These are phyloP conservation scores for Pseudozyma thailandica DNA, from an alignment of 1,284 basidiomycete genomes.

Conservation along the genomic window DNA sequence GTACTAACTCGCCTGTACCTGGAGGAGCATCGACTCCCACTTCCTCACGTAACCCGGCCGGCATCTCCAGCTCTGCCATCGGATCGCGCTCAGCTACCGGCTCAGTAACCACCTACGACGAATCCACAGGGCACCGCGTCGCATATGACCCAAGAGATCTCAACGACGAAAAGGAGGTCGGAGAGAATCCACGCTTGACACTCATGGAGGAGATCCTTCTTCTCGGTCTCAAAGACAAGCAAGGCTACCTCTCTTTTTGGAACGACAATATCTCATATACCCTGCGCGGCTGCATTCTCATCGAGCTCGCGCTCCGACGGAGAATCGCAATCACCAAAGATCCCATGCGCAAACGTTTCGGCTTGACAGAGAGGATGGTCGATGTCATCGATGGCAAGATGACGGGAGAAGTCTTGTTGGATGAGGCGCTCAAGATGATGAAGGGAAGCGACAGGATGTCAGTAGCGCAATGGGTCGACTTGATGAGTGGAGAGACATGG, in stretches of 20 bases:
- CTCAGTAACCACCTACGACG: slow-evolving; percentile 48
- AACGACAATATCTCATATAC: slow-evolving; percentile 68
- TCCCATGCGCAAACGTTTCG: slow-evolving; percentile 41
- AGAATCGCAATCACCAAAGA: slow-evolving; percentile 59
- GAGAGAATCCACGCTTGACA: slow-evolving; percentile 83
- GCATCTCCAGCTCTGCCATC: slow-evolving; percentile 15
- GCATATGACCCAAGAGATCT: slow-evolving; percentile 95
- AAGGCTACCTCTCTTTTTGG: slow-evolving; percentile 70
- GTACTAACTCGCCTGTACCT: slow-evolving; percentile 30
- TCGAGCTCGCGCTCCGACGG: slow-evolving; percentile 64
- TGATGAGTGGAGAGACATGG: slow-evolving; percentile 68
- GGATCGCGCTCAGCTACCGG: slow-evolving; percentile 48
- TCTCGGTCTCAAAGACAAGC: slow-evolving; percentile 88
- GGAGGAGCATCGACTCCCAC: slow-evolving; percentile 27
- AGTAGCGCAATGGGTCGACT: slow-evolving; percentile 63
- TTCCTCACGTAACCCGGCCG: slow-evolving; percentile 23
- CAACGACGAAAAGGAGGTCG: slow-evolving; percentile 78
- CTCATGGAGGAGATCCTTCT: slow-evolving; percentile 97
- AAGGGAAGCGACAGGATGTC: slow-evolving; percentile 58
- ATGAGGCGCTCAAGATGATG: slow-evolving; percentile 66
- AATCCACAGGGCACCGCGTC: slow-evolving; percentile 70
- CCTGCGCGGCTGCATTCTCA: slow-evolving; percentile 64
- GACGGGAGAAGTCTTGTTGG: slow-evolving; percentile 65
- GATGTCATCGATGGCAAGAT: slow-evolving; percentile 61
- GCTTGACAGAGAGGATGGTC: slow-evolving; percentile 54